These are phyloP conservation scores for Angomonas ambiguus DNA, from an alignment of 208 protist species.

Conservation along the genomic window DNA sequence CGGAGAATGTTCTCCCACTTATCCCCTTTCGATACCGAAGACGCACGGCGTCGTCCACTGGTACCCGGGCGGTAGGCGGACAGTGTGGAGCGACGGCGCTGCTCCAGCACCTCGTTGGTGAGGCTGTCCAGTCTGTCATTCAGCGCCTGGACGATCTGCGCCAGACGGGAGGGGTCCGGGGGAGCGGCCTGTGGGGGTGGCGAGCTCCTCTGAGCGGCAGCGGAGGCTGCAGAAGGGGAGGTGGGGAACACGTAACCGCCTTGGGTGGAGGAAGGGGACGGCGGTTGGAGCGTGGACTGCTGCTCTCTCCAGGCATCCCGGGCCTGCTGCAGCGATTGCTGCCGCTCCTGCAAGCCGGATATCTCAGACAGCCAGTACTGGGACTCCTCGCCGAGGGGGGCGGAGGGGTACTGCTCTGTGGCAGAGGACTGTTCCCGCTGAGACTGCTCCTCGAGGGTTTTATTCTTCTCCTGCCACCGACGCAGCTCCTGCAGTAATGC, in stretches of 20 bases:
- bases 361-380: slow-evolving; percentile 24
- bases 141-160: slow-evolving; percentile 10
- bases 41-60: neutral
- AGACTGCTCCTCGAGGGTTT: slow-evolving; percentile 9
- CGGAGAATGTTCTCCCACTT: slow-evolving; percentile 20
- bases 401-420: neutral
- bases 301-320: neutral
- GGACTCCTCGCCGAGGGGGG: slow-evolving; percentile 22
- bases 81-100: neutral
- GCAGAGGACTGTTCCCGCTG: neutral
- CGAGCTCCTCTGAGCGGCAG: too few relatives aligned
- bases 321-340: slow-evolving; percentile 21
- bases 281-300: neutral
- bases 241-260: neutral
- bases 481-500: slow-evolving; percentile 24
- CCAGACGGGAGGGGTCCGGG: neutral
- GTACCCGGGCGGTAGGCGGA: neutral
- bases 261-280: neutral
- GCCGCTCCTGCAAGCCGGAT: slow-evolving; percentile 22
- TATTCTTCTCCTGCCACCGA: slow-evolving; percentile 15
- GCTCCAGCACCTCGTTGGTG: slow-evolving; percentile 10
- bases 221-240: neutral
- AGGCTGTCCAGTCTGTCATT: slow-evolving; percentile 29
- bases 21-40: neutral
- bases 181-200: neutral